Evolutionary conservation across 139 green algal species (phyloP), one percentile per base, ranked within the genome.

Genomic region (Tetradesmus obliquus): DNA sequence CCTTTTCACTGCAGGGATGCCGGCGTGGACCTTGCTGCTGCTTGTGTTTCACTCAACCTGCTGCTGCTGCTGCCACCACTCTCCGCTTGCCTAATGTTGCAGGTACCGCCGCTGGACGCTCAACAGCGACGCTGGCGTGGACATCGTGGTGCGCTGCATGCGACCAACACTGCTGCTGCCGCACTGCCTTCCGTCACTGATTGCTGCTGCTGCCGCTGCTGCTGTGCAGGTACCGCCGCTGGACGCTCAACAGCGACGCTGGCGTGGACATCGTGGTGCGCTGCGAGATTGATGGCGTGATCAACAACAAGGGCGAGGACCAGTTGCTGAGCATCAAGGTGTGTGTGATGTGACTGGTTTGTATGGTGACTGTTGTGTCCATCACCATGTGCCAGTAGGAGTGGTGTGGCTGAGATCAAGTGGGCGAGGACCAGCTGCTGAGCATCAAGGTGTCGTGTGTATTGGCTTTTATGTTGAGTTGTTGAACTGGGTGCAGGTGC

Each of bases 271-370:
- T 92, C 5, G 80, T 91, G 22, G 98, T 98, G 92, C 97, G 98
- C 20, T 99, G 97, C 92, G 96, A 98, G 90, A n/a, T 99, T 54
- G 97, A 99, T 90, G 97, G 88, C 24, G 96, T 97, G 13, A 93
- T 97, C 57, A 94, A 92, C 69, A 92, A 87, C 82, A 85, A 91
- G 45, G 74, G 24, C 24, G 74, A 82, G 74, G 74, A 82, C 74
- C 74, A 82, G n/a, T 22, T 82, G n/a, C 74, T 82, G 3, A 53
- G 74, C 74, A 54, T 82, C n/a, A 82, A 82, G 74, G 74, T 53
- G 74, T 3, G 66, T 13, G 22, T 17, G 45, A 2, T n/a, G 22
- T 80, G 2, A 51, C 15, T 51, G 4, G 19, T 51, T 80, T 80
- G 20, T 80, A 9, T 6, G 19, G 3, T 10, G 22, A 7, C 72